Evolutionary conservation across 306 rosid genomes (phyloP), one percentile per base, ranked within the genome.

Genomic region (Canavalia ensiformis): DNA sequence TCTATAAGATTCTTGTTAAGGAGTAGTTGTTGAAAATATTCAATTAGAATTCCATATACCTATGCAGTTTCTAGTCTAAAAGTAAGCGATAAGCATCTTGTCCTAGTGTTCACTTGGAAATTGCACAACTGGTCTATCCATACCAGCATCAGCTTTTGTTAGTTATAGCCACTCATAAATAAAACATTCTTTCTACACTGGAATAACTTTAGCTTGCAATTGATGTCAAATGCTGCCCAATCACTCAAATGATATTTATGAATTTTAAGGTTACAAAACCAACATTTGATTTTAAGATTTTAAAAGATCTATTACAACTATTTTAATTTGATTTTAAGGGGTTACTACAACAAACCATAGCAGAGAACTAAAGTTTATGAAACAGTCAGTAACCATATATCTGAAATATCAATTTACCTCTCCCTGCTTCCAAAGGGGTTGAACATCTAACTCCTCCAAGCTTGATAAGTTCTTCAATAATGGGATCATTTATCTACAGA

Each of bases 381-480:
- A 69, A 79, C 9, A 50, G 51, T 72, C 63, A 72, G 25, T 18
- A 18, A 73, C 47, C 50, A 76, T 44, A 76, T 52, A 70, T 76
- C 64, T 72, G 75, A 67, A 72, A 80, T 41, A 68, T 55, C 50
- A 75, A 71, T 56, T 44, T 87, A 94, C 98, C 97, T 89, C 82
- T 86, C 65, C 90, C 95, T 60, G 94, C 94, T 84, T 91, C 98
- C 28, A 4, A 39, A 33, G 88, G 86, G 76, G 89, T 88, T 83
- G 89, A 83, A 89, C 95, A 90, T 82, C 68, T 85, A 45, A 68
- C 46, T 83, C 97, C 98, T 47, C 98, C 98, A 72, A 87, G 85
- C 87, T 91, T 92, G 54, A 82, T 65, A 44, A 92, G 77, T 49
- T 81, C 89, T 54, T 60, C 54, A n/a, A 86, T 76, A 55, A 75